Conservation (phyloP, 2,329 filamentous ascomycete genomes). For the Cladophialophora immunda region DNA sequence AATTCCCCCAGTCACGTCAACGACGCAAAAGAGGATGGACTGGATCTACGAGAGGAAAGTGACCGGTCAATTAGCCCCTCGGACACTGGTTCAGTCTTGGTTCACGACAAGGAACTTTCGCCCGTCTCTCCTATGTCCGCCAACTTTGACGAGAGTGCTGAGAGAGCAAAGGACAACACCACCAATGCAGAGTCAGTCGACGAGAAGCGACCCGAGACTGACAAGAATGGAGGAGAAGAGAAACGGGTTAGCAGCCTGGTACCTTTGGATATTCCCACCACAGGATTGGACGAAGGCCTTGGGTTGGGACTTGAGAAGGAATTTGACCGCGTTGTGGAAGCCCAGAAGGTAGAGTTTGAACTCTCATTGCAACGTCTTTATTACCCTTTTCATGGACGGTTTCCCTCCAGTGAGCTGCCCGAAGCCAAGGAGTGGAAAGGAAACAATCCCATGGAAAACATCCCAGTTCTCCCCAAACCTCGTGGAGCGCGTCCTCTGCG, state of each 20-base stretch:
- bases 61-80: conserved; percentile 34
- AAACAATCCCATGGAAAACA: conserved; percentile 31
- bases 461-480: conserved; percentile 37
- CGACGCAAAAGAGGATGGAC: conserved; percentile 78
- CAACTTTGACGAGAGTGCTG: conserved; percentile 22
- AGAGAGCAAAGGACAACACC: not conserved
- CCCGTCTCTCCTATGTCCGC: conserved; percentile 32
- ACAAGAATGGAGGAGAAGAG: conserved; percentile 6
- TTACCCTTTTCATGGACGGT: conserved; percentile 41
- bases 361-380: conserved; percentile 52
- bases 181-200: not conserved
- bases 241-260: conserved; percentile 76
- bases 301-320: conserved; percentile 89
- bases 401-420: conserved; percentile 38
- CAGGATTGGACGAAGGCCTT: conserved; percentile 70
- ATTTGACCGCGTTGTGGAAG: conserved; percentile 93
- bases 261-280: conserved; percentile 81
- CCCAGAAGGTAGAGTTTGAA: conserved; percentile 86
- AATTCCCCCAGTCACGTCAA: not conserved
- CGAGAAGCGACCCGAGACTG: conserved; percentile 11
- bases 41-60: conserved; percentile 46
- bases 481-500: conserved; percentile 28
- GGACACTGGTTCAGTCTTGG: conserved; percentile 30
- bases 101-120: conserved; percentile 28
- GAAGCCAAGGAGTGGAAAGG: conserved; percentile 30